phyloP scores from a whole-genome alignment of 2,329 filamentous ascomycete genomes.

The Fusarium tuaranense region DNA sequence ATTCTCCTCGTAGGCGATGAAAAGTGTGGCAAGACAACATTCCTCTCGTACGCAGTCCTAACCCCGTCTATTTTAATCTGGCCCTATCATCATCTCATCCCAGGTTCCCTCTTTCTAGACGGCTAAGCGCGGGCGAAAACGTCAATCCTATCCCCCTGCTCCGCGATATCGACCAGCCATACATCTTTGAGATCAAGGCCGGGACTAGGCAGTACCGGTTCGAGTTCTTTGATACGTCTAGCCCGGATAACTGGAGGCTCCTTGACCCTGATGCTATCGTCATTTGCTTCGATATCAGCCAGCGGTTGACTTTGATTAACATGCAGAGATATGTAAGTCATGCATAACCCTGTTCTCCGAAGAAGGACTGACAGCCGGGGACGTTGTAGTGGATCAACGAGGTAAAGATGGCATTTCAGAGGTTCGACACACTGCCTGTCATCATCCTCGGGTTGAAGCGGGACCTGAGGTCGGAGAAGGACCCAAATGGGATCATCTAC shows the following conservation, averaged over 20 bases:
- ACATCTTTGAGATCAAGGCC: constrained; percentile 65
- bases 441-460: constrained; percentile 71
- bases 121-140: constrained; percentile 62
- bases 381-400: constrained; percentile 68
- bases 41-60: constrained; percentile 65
- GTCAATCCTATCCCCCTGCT: constrained; percentile 61
- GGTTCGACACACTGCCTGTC: constrained; percentile 63
- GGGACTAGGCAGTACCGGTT: constrained; percentile 59
- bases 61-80: constrained; percentile 17
- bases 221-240: constrained; percentile 70
- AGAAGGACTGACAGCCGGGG: neutral
- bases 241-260: constrained; percentile 69
- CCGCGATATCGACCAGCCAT: constrained; percentile 70
- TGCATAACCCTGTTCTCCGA: constrained; percentile 1
- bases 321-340: constrained; percentile 65
- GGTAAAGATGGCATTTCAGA: constrained; percentile 60
- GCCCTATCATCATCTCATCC: constrained; percentile 10
- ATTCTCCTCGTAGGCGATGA: constrained; percentile 70
- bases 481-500: constrained; percentile 71
- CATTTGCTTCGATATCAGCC: constrained; percentile 72
- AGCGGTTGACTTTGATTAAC: constrained; percentile 68
- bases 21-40: constrained; percentile 70
- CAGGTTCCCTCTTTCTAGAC: constrained; percentile 50
- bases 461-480: constrained; percentile 67
- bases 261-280: constrained; percentile 69